Base-by-base conservation (phyloP, 2,329 filamentous ascomycete genomes). In the Botryotinia narcissicola region DNA sequence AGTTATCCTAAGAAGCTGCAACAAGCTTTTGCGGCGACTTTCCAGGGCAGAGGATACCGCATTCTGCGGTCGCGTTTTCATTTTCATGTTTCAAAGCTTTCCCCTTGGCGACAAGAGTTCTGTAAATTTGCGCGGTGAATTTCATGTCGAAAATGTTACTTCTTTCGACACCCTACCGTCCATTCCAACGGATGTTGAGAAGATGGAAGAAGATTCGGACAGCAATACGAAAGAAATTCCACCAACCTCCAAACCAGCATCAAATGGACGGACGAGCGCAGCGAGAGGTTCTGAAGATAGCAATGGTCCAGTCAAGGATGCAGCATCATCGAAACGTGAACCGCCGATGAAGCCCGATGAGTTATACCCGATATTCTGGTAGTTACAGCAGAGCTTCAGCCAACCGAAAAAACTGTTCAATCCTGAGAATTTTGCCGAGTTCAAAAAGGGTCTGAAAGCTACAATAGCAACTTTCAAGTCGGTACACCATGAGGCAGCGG, bases 1-100 rank as follows among this genome's bases (percentile, higher is more conserved):
- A 60, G 90, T 97, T 73, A 96, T 98, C 77, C 85, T 99, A n/a
- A 89, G 96, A 79, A 93, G 92, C 74, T 99, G 96, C 83, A 99
- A 98, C 82, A 96, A 98, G 83, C 86, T 99, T 25, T 86, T 99
- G n/a, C 91, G 95, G 51, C 89, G 96, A 63, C 87, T 99, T 3
- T 98, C 96, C n/a, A 90, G 96, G 73, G 95, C 96, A 6, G 95
- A 98, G 81, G 96, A 99, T 82, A 97, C 96, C 0, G 94, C 97
- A 0, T 99, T 99, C 81, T 99, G 96, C 80, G 96, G 96, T 25
- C 89, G 96, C 57, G 96, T 99, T 40, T 98, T 98, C 82, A 98
- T 99, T 76, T 99, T 98, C 82, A 89, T 99, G 81, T 99, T 98
- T 82, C 96, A 99, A 82, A 97, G 94, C 82, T 98, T 99, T 80